phyloP scores from a whole-genome alignment of 108 stramenopile genomes.

The Heterococcus sp. region DNA sequence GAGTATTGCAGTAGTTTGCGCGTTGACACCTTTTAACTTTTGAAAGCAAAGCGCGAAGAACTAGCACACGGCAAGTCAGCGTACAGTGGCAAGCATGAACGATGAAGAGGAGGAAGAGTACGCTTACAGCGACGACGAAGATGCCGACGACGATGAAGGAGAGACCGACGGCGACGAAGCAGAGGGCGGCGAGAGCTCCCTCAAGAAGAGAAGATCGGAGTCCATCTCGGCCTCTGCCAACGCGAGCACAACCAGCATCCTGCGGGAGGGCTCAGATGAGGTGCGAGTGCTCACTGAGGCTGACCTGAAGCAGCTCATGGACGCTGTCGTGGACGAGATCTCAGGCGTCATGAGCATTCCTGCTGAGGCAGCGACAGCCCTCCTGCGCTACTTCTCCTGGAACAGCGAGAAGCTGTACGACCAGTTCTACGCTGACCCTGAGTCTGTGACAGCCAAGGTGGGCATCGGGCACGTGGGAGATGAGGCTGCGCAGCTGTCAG shows the following conservation, averaged over 20 bases:
- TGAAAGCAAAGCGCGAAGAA: too few relatives aligned
- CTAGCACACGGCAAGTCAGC: too few relatives aligned
- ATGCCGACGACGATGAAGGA: slow-evolving; percentile 23
- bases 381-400: slow-evolving; percentile 84
- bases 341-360: slow-evolving; percentile 66
- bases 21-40: too few relatives aligned
- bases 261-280: background rate
- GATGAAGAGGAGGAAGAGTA: slow-evolving; percentile 48
- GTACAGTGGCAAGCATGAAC: too few relatives aligned
- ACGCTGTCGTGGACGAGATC: slow-evolving; percentile 44
- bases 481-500: slow-evolving; percentile 34
- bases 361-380: slow-evolving; percentile 64
- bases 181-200: background rate
- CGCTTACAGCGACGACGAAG: slow-evolving; percentile 21
- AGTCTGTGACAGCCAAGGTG: slow-evolving; percentile 64
- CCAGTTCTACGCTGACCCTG: slow-evolving; percentile 68
- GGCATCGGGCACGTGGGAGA: slow-evolving; percentile 57
- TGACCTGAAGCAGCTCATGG: slow-evolving; percentile 47
- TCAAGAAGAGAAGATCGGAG: background rate
- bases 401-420: slow-evolving; percentile 84
- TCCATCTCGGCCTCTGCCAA: background rate
- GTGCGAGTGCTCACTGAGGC: slow-evolving; percentile 19
- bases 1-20: too few relatives aligned
- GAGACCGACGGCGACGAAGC: slow-evolving; percentile 5
- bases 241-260: background rate